Base-by-base conservation (phyloP, 2,329 filamentous ascomycete genomes). In the Stachybotrys chartarum region DNA sequence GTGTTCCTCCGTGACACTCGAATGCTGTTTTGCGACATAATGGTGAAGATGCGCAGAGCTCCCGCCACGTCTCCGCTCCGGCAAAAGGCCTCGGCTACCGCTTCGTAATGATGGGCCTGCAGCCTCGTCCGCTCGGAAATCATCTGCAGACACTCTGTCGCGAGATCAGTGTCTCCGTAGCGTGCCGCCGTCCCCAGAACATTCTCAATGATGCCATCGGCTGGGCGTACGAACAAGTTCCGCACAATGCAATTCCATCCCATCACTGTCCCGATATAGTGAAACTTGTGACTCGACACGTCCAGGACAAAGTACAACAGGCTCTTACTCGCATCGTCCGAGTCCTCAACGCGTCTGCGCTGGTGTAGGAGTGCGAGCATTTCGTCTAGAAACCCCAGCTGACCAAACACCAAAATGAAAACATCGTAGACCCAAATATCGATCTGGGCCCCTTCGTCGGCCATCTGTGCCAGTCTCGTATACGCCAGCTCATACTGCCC, bases 401-500 rank as follows among this genome's bases (percentile, higher is more conserved):
- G 85, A 49, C 84, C 84, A 47, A 97, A 80, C 18, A 82, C 82
- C 66, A 89, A 88, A 55, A 91, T 79, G 54, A 92, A 85, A 57
- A 93, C 80, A 63, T 92, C 88, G 64, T 87, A 86, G 7, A 96
- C 76, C 91, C 91, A 97, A 1, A 76, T 66, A 32, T 87, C 79
- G 5, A 92, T 72, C 2, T 63, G 64, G 1, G 82, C 74, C 3
- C 77, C 75, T 51, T 81, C 76, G 53, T 76, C 72, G 47, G 83
- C 74, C 79, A 96, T 83, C 24, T 80, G 72, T 44, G 90, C 85
- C 47, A 96, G 70, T 60, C 83, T 83, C 53, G 82, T 78, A 56
- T 96, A 75, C 1, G 91, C 92, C 59, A 92, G 75, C 72, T 97
- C 94, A 59, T 90, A 86, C 63, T 95, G 87, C 1, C 85, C 83